Base-by-base conservation (phyloP, 2,329 filamentous ascomycete genomes). In the Fusarium sarcochroum region DNA sequence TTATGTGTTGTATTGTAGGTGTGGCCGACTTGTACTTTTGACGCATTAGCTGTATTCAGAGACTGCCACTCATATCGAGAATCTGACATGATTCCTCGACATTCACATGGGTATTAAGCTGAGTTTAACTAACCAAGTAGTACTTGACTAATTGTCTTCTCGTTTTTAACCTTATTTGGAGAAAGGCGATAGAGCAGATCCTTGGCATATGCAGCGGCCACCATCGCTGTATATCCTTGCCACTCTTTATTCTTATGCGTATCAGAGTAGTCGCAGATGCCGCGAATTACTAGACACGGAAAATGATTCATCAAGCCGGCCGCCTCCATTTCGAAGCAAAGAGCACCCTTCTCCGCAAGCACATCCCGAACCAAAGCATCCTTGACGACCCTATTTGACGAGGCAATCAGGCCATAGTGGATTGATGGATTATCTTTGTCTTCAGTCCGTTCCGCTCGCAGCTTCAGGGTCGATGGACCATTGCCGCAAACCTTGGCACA, bases 161-260 rank as follows among this genome's bases (percentile, higher is more conserved):
- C n/a, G n/a, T n/a, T n/a, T n/a, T n/a, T n/a, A n/a, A n/a, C n/a
- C n/a, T n/a, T n/a, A n/a, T n/a, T n/a, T n/a, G n/a, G n/a, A n/a
- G n/a, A n/a, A n/a, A n/a, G n/a, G n/a, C n/a, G n/a, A n/a, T n/a
- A n/a, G n/a, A n/a, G n/a, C n/a, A n/a, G n/a, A n/a, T n/a, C n/a
- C n/a, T n/a, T n/a, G n/a, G 61, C 57, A 47, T 58, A 68, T 4
- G 57, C 77, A 0, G 78, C 78, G 0, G 80, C 79, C 0, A 69
- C 69, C 1, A 69, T 70, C 0, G 80, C 78, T 0, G 80, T 79
- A 58, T 79, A 80, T 0, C 30, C 20, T 21, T 80, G 77, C 80
- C 79, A 81, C 6, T 30, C 1, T 9, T 41, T 32, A 2, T 23
- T 51, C 23, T 51, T 51, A 2, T 51, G 23, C 1, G 48, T 40